phyloP scores from a whole-genome alignment of 768 basidiomycete species.

The Pisolithus microcarpus region DNA sequence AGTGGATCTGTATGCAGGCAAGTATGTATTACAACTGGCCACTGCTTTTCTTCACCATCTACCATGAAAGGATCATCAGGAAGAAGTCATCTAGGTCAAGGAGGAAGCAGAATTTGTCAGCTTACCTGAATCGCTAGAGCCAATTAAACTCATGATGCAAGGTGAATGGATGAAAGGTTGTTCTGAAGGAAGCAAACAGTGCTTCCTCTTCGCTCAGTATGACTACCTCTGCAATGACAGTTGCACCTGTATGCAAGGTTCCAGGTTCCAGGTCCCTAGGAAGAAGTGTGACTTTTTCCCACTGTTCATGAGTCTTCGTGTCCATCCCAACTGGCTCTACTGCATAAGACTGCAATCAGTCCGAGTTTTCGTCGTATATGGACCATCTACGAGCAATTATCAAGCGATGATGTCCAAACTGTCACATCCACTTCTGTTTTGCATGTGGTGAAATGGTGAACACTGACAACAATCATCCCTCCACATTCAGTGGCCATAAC shows the following conservation, averaged over 20 bases:
- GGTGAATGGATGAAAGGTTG: conserved; percentile 98
- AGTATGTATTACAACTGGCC: conserved; percentile 7
- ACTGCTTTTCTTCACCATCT: conserved; percentile 5
- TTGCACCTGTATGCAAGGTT: conserved; percentile 68
- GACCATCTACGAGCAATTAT: conserved; percentile 55
- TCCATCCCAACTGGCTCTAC: background rate
- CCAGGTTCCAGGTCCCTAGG: conserved; percentile 54
- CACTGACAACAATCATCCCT: conserved; percentile 35
- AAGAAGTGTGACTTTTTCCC: conserved; percentile 77
- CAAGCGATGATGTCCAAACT: conserved; percentile 54
- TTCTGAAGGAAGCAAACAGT: conserved; percentile 88
- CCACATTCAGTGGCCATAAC: conserved; percentile 40
- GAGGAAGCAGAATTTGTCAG: conserved; percentile 56
- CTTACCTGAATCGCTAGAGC: conserved; percentile 38
- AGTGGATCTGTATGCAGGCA: conserved; percentile 87
- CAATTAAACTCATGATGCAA: conserved; percentile 70
- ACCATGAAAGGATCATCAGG: conserved; percentile 82
- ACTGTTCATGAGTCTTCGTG: conserved; percentile 54
- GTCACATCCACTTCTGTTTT: conserved; percentile 56
- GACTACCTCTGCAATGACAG: conserved; percentile 57
- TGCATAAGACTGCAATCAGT: conserved; percentile 35
- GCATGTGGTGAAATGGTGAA: conserved; percentile 72
- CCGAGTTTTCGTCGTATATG: conserved; percentile 66
- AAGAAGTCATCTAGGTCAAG: conserved; percentile 88
- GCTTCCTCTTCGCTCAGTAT: conserved; percentile 80